Percentiles rank a stretch among this genome's conserved stretches.
Evolutionary conservation across 2,329 filamentous ascomycete genomes (phyloP).

Genomic region (Taxawa tesnikishii): DNA sequence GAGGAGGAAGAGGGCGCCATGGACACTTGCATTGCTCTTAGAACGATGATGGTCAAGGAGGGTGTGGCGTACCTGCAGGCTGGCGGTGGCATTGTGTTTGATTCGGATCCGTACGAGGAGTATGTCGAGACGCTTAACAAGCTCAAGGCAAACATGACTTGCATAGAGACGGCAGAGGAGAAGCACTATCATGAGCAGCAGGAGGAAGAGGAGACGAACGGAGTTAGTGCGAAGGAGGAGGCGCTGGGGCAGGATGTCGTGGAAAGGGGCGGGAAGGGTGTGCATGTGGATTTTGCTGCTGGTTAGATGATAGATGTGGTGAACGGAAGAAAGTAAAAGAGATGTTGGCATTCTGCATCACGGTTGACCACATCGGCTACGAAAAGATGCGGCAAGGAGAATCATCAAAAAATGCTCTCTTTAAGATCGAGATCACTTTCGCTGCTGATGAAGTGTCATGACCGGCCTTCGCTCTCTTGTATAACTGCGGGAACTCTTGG

Average conservation of each 20-base stretch:
- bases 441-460: no score
- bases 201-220: slow-evolving; percentile 9
- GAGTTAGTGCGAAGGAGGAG: slow-evolving; percentile 3
- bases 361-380: no score
- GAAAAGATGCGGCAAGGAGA: no score
- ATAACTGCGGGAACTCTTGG: no score
- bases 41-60: slow-evolving; percentile 92
- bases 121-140: slow-evolving; percentile 98
- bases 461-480: no score
- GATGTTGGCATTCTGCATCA: no score
- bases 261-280: background rate
- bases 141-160: slow-evolving; percentile 76
- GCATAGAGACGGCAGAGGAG: slow-evolving; percentile 73
- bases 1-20: slow-evolving; percentile 66
- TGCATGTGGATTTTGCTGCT: background rate
- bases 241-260: background rate
- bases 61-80: slow-evolving; percentile 83
- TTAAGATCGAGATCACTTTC: no score
- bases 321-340: no score
- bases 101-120: slow-evolving; percentile 82
- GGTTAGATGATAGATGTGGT: no score
- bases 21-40: slow-evolving; percentile 73
- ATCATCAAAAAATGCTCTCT: no score
- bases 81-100: slow-evolving; percentile 84
- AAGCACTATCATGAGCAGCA: slow-evolving; percentile 42